Percentiles rank a stretch among this genome's conserved stretches.
Conservation (phyloP, 2,329 filamentous ascomycete genomes). For the Rhinocladiella similis region DNA sequence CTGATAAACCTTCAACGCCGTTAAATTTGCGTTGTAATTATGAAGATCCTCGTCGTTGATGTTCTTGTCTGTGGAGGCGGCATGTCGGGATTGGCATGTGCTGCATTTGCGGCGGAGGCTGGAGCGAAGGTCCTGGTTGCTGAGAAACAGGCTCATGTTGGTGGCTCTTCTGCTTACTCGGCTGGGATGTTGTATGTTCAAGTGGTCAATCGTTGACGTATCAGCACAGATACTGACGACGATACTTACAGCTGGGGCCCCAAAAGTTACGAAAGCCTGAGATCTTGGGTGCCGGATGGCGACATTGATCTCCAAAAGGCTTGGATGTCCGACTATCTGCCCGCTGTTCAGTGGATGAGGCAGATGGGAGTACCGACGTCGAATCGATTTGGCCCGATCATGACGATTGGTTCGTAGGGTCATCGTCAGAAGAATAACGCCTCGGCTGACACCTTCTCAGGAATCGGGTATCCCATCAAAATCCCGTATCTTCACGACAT, state of each 20-base stretch:
- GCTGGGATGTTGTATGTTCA: constrained; percentile 33
- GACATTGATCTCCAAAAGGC: constrained; percentile 30
- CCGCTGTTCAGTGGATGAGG: constrained; percentile 35
- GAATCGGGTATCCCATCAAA: constrained; percentile 33
- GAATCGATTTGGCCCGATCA: constrained; percentile 32
- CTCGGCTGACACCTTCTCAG: neutral
- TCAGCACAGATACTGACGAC: too few relatives aligned
- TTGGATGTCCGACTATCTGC: constrained; percentile 32
- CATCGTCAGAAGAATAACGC: too few relatives aligned
- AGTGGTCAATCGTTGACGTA: too few relatives aligned
- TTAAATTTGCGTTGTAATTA: neutral
- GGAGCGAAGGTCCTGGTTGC: constrained; percentile 31
- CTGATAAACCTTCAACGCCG: too few relatives aligned
- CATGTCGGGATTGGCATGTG: constrained; percentile 34
- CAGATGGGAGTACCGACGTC: constrained; percentile 30
- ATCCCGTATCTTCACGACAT: constrained; percentile 28
- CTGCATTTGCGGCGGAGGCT: constrained; percentile 31
- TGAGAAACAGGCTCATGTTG: constrained; percentile 31
- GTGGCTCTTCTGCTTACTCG: constrained; percentile 32
- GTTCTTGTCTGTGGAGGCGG: constrained; percentile 33
- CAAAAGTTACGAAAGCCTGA: constrained; percentile 26
- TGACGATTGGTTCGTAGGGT: constrained; percentile 31
- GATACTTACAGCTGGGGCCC: constrained; percentile 29
- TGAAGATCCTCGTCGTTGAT: constrained; percentile 30
- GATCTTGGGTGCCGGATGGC: constrained; percentile 32